These are phyloP conservation scores for Dacryopinax primogenitus DNA, from an alignment of 768 basidiomycete species.

Conservation along the genomic window DNA sequence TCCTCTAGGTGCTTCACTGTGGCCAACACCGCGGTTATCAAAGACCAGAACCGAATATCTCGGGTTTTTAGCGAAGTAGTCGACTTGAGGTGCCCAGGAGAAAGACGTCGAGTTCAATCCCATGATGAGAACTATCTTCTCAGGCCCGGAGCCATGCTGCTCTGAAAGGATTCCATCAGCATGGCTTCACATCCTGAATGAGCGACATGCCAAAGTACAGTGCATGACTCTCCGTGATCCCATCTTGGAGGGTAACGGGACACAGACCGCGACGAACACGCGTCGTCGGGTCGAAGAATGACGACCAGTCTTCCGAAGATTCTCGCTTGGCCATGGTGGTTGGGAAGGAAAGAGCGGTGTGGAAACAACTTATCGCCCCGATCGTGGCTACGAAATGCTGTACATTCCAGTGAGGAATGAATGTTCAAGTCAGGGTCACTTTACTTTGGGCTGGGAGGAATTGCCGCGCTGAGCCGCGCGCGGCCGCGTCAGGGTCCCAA, in stretches of 20 bases:
- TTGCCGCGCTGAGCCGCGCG: too few species aligned
- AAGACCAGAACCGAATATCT: conserved; percentile 58
- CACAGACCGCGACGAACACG: conserved; percentile 63
- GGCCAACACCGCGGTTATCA: conserved; percentile 75
- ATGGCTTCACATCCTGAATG: background rate
- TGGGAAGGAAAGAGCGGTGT: too few species aligned
- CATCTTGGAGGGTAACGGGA: conserved; percentile 43
- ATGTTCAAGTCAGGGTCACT: too few species aligned
- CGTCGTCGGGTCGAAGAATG: conserved; percentile 48
- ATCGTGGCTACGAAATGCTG: too few species aligned
- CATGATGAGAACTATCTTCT: conserved; percentile 66
- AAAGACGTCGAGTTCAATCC: conserved; percentile 56
- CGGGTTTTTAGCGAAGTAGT: conserved; percentile 42
- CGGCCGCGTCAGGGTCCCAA: too few species aligned
- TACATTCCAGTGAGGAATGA: too few species aligned
- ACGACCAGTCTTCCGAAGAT: conserved; percentile 15
- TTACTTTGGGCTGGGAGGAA: too few species aligned
- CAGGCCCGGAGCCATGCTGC: conserved; percentile 53
- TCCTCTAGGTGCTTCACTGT: conserved; percentile 55
- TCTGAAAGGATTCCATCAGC: conserved; percentile 27
- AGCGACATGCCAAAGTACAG: conserved; percentile 41
- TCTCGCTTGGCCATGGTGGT: background rate
- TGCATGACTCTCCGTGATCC: conserved; percentile 50
- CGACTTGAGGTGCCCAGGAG: conserved; percentile 51
- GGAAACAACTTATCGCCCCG: too few species aligned